Conservation (phyloP, 2,329 filamentous ascomycete species). For the Graphilbum sp. region DNA sequence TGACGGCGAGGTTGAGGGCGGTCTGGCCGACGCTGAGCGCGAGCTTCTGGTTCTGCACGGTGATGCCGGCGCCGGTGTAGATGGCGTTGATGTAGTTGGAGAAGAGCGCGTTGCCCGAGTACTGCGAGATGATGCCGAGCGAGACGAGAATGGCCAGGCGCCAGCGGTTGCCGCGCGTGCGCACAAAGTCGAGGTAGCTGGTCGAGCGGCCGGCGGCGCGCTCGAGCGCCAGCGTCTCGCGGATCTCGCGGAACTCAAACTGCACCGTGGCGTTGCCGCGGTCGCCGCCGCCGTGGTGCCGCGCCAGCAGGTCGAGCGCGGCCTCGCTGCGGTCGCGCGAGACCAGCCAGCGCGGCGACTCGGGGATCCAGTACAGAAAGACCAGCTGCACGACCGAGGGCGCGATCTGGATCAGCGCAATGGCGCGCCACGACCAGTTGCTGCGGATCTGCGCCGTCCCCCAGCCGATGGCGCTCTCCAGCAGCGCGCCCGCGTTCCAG, state of each 20-base stretch:
- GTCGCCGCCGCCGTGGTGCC: constrained; percentile 44
- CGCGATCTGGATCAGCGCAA: constrained; percentile 45
- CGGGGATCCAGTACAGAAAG: constrained; percentile 54
- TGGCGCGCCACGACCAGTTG: constrained; percentile 52
- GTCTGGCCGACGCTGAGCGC: constrained; percentile 39
- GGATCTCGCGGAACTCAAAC: constrained; percentile 51
- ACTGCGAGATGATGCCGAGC: constrained; percentile 51
- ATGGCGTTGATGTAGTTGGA: constrained; percentile 50
- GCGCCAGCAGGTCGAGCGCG: constrained; percentile 40
- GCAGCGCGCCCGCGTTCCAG: constrained; percentile 33
- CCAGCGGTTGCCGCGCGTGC: constrained; percentile 46
- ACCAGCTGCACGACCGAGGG: constrained; percentile 44
- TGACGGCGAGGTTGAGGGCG: constrained; percentile 39
- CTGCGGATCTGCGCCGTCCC: constrained; percentile 39
- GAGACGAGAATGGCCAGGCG: constrained; percentile 45
- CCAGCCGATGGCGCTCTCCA: constrained; percentile 47
- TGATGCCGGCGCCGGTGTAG: constrained; percentile 45
- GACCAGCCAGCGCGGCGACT: constrained; percentile 50
- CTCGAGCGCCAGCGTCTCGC: constrained; percentile 44
- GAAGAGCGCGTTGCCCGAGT: constrained; percentile 50
- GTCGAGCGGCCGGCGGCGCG: constrained; percentile 28
- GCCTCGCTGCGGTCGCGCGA: constrained; percentile 41
- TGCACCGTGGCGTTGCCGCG: constrained; percentile 42
- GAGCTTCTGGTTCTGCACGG: constrained; percentile 36
- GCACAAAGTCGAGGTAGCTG: constrained; percentile 43